A percentile compares a stretch with the other conserved stretches of the same genome.
Conservation (phyloP, 306 rosid species). For the Castanopsis chinensis region DNA sequence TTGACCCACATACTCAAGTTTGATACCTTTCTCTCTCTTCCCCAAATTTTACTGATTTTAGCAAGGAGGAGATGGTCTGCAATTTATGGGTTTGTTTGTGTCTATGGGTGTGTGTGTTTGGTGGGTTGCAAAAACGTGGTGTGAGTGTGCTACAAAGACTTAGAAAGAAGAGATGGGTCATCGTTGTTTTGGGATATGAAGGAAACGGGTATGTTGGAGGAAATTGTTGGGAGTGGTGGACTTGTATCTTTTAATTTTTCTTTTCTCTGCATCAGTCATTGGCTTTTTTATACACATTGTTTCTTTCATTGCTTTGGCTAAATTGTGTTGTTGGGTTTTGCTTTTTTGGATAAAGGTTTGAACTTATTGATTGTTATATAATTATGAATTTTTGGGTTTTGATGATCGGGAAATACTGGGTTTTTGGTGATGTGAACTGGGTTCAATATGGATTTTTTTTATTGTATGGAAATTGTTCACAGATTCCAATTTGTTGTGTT, state of each 20-base stretch:
- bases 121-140: no score
- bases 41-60: no score
- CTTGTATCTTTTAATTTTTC: not conserved
- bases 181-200: no score
- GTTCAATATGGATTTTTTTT: not conserved
- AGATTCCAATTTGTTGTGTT: not conserved
- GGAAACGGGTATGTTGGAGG: no score
- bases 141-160: no score
- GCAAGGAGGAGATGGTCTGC: no score
- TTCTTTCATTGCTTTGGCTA: not conserved
- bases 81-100: no score
- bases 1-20: no score
- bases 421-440: slow-evolving; percentile 10
- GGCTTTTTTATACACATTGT: slow-evolving; percentile 16
- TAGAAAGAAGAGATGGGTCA: no score
- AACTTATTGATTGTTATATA: not conserved
- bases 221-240: no score
- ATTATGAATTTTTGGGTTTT: slow-evolving; percentile 11
- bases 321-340: not conserved
- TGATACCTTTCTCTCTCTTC: no score
- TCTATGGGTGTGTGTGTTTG: no score
- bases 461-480: not conserved
- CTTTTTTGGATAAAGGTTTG: not conserved
- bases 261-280: not conserved
- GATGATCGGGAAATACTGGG: slow-evolving; percentile 18